Evolutionary conservation across 2,329 filamentous ascomycete genomes (phyloP), one percentile per base, ranked within the genome.

Genomic region (Colletotrichum caudatum): DNA sequence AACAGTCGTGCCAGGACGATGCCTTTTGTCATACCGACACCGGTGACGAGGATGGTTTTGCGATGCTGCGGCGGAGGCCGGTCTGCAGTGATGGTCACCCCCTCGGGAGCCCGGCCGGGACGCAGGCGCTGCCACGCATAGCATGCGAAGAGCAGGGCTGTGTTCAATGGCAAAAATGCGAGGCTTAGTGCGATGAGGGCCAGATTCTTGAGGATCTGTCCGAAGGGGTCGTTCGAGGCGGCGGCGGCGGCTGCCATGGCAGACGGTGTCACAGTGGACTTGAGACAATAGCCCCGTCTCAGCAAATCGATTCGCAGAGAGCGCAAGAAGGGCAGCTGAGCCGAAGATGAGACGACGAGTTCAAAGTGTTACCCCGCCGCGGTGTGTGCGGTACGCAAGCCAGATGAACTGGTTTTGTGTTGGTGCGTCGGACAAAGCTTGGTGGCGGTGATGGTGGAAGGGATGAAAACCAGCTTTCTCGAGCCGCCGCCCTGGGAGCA

Each of bases 1-100:
- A 94, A 92, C 4, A 88, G 79, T 44, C 93, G 87, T 5, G 92
- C 91, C 11, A 95, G 81, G 0, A 84, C 82, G 3, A 94, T 84
- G 5, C 92, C 92, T 78, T 94, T 93, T 54, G 88, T 85, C 87
- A 93, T 94, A 57, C 89, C 89, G 3, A 94, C 85, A 2, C 93
- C 92, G 0, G 92, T 94, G 53, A 95, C 87, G 18, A 95, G 85
- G 46, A 94, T 82, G 0, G 87, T 23, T 44, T 72, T 37, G 72
- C 64, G 16, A 56, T 39, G 8, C 54, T 66, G 53, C 44, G 48
- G 35, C 12, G 11, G 18, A 23, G 20, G 33, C n/a, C 41, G n/a
- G 11, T 62, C 63, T 37, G 48, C 35, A 18, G 59, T 20, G 20
- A 3, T 16, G 46, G 20, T 29, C 20, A 50, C 39, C 2, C 48